Base-by-base conservation (phyloP, 495 filamentous ascomycete genomes). In the Opeltia flavorubescens region DNA sequence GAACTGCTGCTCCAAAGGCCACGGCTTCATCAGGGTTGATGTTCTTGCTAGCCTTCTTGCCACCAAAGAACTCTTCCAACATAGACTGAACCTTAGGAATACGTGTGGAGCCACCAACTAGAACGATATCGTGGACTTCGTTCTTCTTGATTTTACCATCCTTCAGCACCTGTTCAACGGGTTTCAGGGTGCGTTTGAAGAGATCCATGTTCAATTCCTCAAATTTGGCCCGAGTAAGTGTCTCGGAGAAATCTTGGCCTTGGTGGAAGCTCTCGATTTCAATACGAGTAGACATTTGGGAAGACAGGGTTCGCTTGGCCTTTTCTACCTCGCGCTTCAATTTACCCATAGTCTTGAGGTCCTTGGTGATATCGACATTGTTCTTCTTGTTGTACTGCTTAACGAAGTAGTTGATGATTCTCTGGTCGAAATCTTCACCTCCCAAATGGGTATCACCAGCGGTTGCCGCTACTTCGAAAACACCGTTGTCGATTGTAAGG, bases 321-420 rank as follows among this genome's bases (percentile, higher is more conserved):
- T 96, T 96, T 74, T 99, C 91, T 58, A 94, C 91, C 67, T 96
- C 93, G 56, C 93, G 91, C 86, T 96, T 96, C 55, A 99, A 80
- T 71, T 96, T 96, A 71, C 91, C 89, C 91, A 99, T 96, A 46
- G 91, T 82, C 86, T 96, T 96, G 47, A 83, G 69, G 57, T 96
- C 88, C 74, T 89, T 94, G 72, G 80, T 80, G 61, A 99, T 81
- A 60, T 96, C 84, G 51, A 86, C 84, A 53, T 71, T 67, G 74
- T 96, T 78, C 78, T 95, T 91, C 83, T 96, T 95, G 82, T 96
- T 96, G 79, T 95, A 99, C 56, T 79, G 77, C 84, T 96, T 96
- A 70, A 83, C 80, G 65, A 95, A 86, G 80, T 94, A 77, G 70
- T 86, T 86, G 75, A 99, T 93, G 66, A 95, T 78, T 66, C 89